These are phyloP conservation scores for Ophiostoma tasmaniense DNA, from an alignment of 2,329 filamentous ascomycete genomes.

Conservation along the genomic window DNA sequence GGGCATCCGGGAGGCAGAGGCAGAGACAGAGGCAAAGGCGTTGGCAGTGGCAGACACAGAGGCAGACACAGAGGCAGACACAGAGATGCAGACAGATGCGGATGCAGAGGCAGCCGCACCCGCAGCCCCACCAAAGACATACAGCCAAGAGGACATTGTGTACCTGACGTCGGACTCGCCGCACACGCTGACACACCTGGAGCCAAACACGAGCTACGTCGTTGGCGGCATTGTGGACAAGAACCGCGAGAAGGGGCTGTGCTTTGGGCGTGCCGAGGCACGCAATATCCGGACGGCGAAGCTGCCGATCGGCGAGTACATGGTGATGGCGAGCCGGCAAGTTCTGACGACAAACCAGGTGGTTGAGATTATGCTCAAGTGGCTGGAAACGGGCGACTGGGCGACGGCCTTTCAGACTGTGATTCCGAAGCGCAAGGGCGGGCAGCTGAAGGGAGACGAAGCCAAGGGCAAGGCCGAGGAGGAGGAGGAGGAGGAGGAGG, in stretches of 20 bases:
- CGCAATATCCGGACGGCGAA: slow-evolving; percentile 78
- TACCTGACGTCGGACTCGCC: slow-evolving; percentile 92
- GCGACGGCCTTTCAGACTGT: slow-evolving; percentile 78
- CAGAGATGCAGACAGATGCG: neutral
- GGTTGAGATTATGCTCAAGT: slow-evolving; percentile 89
- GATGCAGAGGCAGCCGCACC: neutral
- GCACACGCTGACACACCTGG: slow-evolving; percentile 70
- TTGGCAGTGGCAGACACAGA: neutral
- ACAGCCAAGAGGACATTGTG: slow-evolving; percentile 47
- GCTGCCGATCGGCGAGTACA: slow-evolving; percentile 88
- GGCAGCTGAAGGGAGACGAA: slow-evolving; percentile 44
- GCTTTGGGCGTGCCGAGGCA: slow-evolving; percentile 70
- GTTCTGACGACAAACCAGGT: slow-evolving; percentile 94
- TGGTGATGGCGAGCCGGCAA: slow-evolving; percentile 78
- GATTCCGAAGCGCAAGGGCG: slow-evolving; percentile 85
- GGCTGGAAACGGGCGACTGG: slow-evolving; percentile 88
- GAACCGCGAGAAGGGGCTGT: slow-evolving; percentile 91
- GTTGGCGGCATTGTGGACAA: slow-evolving; percentile 92
- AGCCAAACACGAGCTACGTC: slow-evolving; percentile 84
- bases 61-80: too few species aligned
- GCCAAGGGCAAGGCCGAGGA: slow-evolving; percentile 19
- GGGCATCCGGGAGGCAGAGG: neutral
- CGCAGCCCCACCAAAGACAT: neutral
- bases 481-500: neutral
- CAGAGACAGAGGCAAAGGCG: neutral